These are phyloP conservation scores for Zychaea mexicana DNA, from an alignment of 371 early-diverging fungal species.

Conservation along the genomic window DNA sequence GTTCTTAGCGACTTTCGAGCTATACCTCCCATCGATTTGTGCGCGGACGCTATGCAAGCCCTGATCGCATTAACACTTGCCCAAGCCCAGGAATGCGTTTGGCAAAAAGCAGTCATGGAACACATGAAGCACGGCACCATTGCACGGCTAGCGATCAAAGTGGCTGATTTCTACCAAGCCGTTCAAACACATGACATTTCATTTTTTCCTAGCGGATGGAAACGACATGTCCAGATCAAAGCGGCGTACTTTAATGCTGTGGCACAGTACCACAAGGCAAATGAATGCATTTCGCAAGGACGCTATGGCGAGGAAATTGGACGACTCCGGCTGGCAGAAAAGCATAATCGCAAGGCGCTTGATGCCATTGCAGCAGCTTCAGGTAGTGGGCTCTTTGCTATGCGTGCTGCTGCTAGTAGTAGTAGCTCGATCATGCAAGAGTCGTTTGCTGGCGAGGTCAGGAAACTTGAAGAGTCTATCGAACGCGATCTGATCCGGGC, in stretches of 20 bases:
- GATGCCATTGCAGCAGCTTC: constrained; percentile 19
- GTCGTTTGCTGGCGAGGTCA: constrained; percentile 19
- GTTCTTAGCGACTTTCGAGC: constrained; percentile 61
- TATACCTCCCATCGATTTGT: constrained; percentile 61
- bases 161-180: constrained; percentile 71
- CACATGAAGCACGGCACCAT: constrained; percentile 77
- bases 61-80: constrained; percentile 81
- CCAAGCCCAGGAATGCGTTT: constrained; percentile 90
- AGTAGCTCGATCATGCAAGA: constrained; percentile 8
- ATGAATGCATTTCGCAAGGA: constrained; percentile 70
- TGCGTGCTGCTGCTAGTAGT: not conserved
- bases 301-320: constrained; percentile 90
- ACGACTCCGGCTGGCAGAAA: constrained; percentile 64
- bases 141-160: constrained; percentile 77
- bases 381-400: not conserved
- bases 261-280: constrained; percentile 77
- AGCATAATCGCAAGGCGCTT: constrained; percentile 24
- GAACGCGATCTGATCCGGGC: constrained; percentile 66
- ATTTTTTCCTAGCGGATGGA: constrained; percentile 56
- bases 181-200: constrained; percentile 54
- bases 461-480: constrained; percentile 53
- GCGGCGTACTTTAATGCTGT: constrained; percentile 72
- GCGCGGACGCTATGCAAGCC: constrained; percentile 58
- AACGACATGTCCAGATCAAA: constrained; percentile 72
- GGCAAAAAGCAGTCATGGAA: constrained; percentile 82